A percentile compares a stretch with the other conserved stretches of the same genome.
These are phyloP conservation scores for Alternaria panax DNA, from an alignment of 2,329 filamentous ascomycete genomes.

Conservation along the genomic window DNA sequence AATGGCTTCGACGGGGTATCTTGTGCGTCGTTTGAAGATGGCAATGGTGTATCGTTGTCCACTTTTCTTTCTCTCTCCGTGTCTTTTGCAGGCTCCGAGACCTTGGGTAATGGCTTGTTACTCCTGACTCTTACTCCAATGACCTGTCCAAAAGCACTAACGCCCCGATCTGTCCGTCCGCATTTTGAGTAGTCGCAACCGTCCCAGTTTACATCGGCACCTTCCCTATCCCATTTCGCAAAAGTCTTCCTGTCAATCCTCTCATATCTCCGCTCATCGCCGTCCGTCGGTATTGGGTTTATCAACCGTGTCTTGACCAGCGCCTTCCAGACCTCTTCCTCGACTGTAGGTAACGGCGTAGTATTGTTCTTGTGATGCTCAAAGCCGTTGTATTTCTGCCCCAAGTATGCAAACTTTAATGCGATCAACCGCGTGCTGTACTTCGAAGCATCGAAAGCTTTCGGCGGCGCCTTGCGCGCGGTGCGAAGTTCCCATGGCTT, in stretches of 20 bases:
- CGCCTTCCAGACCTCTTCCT: slow-evolving; percentile 93
- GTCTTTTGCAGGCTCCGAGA: slow-evolving; percentile 13
- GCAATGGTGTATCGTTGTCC: slow-evolving; percentile 1
- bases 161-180: slow-evolving; percentile 88
- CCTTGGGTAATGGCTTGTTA: slow-evolving; percentile 66
- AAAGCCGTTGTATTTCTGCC: slow-evolving; percentile 89
- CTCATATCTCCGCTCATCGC: slow-evolving; percentile 42
- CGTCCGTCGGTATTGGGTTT: slow-evolving; percentile 31
- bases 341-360: slow-evolving; percentile 79
- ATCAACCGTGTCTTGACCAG: slow-evolving; percentile 83
- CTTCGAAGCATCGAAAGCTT: slow-evolving; percentile 76
- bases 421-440: slow-evolving; percentile 87
- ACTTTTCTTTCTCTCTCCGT: neutral
- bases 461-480: slow-evolving; percentile 48
- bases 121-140: slow-evolving; percentile 84
- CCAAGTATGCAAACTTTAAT: slow-evolving; percentile 92
- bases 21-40: slow-evolving; percentile 15
- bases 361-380: slow-evolving; percentile 79
- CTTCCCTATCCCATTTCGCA: slow-evolving; percentile 45
- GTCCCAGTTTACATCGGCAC: slow-evolving; percentile 72
- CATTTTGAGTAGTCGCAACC: slow-evolving; percentile 94
- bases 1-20: slow-evolving; percentile 51
- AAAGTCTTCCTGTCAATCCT: slow-evolving; percentile 45
- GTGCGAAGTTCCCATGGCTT: slow-evolving; percentile 32
- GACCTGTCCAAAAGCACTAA: slow-evolving; percentile 97